Evolutionary conservation across 2,329 filamentous ascomycete species (phyloP), one percentile per base, ranked within the genome.

Genomic region (Fusarium sp.): DNA sequence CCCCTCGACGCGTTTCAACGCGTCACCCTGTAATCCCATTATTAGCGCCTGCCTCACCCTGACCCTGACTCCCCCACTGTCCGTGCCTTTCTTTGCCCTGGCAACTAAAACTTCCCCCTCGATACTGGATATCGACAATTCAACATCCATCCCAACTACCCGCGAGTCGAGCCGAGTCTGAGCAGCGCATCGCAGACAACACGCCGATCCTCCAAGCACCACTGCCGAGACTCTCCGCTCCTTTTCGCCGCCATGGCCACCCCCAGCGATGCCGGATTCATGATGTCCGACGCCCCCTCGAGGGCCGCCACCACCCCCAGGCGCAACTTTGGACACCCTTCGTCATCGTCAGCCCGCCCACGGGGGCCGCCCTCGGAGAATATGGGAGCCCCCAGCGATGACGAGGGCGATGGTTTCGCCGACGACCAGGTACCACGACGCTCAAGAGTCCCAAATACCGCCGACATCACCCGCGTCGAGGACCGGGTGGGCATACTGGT

Each of bases 401-500:
- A 90, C 61, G 89, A 88, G 73, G 86, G 81, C 10, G 87, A 89
- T 70, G 88, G 88, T 5, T 90, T 90, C 70, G 89, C 86, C 61
- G 89, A 91, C 74, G 89, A 91, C 73, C 88, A 90, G 77, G 83
- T 91, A 10, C 89, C 89, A 2, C 80, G 81, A 48, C 83, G 83
- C 62, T 79, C 85, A 63, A 82, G 88, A 63, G 78, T 84, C 23
- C 79, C 82, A 47, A 83, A 88, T 60, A 76, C 81, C 27, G 76
- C 82, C 65, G 86, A 83, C 54, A 87, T 96, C 34, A 90, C 92
- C 7, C 87, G 89, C 62, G 92, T 95, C 7, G 90, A 94, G 68
- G 94, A 97, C 80, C 87, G 87, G 62, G 91, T 94, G 52, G 93
- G 92, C 66, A 86, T 93, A 70, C 88, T 91, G 57, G 88, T 95